These are phyloP conservation scores for Xanthoconium stramineum DNA, from an alignment of 768 basidiomycete genomes.

Conservation along the genomic window DNA sequence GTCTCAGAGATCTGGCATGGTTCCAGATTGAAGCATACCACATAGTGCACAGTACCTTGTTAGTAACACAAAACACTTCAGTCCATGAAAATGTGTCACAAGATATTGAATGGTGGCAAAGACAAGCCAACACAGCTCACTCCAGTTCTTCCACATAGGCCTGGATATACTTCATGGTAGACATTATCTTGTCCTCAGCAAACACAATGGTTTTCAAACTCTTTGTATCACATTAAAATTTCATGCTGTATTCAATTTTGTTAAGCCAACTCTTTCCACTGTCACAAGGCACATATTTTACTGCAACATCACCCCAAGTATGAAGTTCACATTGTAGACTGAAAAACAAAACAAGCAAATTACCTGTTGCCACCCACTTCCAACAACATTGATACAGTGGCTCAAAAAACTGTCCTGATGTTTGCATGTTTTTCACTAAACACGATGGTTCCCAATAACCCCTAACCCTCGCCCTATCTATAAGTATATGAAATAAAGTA, in stretches of 20 bases:
- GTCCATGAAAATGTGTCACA: conserved; percentile 28
- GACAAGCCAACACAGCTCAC: conserved; percentile 68
- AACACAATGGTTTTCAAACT: conserved; percentile 41
- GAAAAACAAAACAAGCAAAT: no score
- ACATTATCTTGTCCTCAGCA: conserved; percentile 43
- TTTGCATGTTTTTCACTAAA: no score
- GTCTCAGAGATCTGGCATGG: no score
- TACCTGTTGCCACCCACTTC: no score
- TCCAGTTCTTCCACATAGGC: conserved; percentile 59
- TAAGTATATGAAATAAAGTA: no score
- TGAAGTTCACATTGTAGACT: no score
- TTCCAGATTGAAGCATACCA: conserved; percentile 76
- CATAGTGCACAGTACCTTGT: conserved; percentile 55
- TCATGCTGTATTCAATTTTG: conserved; percentile 35
- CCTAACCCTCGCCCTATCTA: no score
- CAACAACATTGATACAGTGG: no score
- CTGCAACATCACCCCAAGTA: conserved; percentile 54
- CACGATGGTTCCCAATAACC: no score
- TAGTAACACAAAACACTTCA: neutral
- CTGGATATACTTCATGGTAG: conserved; percentile 57
- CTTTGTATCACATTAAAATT: conserved; percentile 60
- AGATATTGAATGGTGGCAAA: conserved; percentile 66
- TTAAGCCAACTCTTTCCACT: neutral
- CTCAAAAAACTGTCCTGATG: no score
- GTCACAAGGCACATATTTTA: conserved; percentile 45